phyloP scores from a whole-genome alignment of 768 basidiomycete species.

The Agaricus sinodeliciosus region DNA sequence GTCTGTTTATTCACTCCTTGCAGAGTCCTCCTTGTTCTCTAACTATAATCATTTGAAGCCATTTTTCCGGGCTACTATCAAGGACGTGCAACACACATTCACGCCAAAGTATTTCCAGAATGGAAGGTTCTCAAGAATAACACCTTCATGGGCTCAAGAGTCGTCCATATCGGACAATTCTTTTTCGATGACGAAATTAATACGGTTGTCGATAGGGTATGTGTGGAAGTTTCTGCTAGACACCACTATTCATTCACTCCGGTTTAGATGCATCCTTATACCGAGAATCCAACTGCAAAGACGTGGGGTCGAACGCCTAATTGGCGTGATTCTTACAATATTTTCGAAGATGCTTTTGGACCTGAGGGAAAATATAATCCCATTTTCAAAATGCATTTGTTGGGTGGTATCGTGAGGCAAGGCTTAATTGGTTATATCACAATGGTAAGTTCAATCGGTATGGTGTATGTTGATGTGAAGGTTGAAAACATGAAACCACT shows the following conservation, averaged over 20 bases:
- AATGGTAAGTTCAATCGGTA: slow-evolving; percentile 29
- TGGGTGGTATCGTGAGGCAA: slow-evolving; percentile 44
- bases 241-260: not conserved
- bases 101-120: slow-evolving; percentile 46
- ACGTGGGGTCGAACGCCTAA: slow-evolving; percentile 45
- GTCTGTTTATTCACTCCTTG: slow-evolving; percentile 21
- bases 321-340: slow-evolving; percentile 46
- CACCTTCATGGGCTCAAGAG: slow-evolving; percentile 36
- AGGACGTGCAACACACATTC: slow-evolving; percentile 49
- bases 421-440: slow-evolving; percentile 50
- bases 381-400: slow-evolving; percentile 41
- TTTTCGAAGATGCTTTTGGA: slow-evolving; percentile 44
- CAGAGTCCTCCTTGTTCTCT: not conserved
- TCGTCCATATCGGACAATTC: slow-evolving; percentile 47
- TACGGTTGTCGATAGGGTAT: slow-evolving; percentile 40
- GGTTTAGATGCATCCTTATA: slow-evolving; percentile 43
- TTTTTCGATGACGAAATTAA: slow-evolving; percentile 54
- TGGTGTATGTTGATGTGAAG: not conserved
- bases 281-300: slow-evolving; percentile 40
- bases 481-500: not conserved
- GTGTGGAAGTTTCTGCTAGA: slow-evolving; percentile 1
- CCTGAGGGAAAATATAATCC: slow-evolving; percentile 46
- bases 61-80: slow-evolving; percentile 55
- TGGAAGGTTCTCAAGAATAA: slow-evolving; percentile 39
- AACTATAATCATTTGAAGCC: slow-evolving; percentile 20